Base-by-base conservation (phyloP, 2,329 filamentous ascomycete species). In the Phaeosphaeria sp. region DNA sequence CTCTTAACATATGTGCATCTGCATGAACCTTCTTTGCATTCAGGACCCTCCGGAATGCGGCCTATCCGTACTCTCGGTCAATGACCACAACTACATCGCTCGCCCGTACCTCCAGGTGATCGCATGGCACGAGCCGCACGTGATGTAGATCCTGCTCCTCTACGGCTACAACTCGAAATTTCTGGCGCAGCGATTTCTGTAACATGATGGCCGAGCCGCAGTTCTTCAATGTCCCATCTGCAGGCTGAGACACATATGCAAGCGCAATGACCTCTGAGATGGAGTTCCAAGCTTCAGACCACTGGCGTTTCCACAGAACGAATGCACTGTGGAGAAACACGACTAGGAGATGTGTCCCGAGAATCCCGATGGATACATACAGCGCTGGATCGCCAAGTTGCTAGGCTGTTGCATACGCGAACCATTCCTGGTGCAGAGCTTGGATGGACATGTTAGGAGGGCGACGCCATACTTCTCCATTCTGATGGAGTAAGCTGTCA, bases 131-230 rank as follows among this genome's bases (percentile, higher is more conserved):
- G 15, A 39, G 36, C 13, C 36, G 36, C 36, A 39, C 36, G 3
- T 39, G 36, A 39, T 39, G 15, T n/a, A 39, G 3, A 39, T 15
- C 17, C 15, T 27, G 25, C 5, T 52, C 43, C 43, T 53, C 51
- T n/a, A 42, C 33, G 20, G 51, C 51, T 6, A 47, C 43, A 21
- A 55, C 22, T 24, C 25, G 49, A 9, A 55, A 33, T 18, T 21
- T 55, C 33, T 55, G 30, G n/a, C 24, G 27, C 24, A 55, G 24
- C 21, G 52, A 43, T 13, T 44, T 25, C 15, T 47, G 36, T 21
- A 55, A 30, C 52, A 44, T 50, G 5, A 56, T 56, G 6, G 39
- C 53, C 15, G 30, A 48, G 43, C 53, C 43, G 20, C 53, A 56
- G 18, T 40, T 56, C n/a, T 56, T 42, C 7, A 56, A 22, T 17